A percentile compares a stretch with the other conserved stretches of the same genome.
Evolutionary conservation across 768 basidiomycete genomes (phyloP).

Genomic region (Collybia nuda): DNA sequence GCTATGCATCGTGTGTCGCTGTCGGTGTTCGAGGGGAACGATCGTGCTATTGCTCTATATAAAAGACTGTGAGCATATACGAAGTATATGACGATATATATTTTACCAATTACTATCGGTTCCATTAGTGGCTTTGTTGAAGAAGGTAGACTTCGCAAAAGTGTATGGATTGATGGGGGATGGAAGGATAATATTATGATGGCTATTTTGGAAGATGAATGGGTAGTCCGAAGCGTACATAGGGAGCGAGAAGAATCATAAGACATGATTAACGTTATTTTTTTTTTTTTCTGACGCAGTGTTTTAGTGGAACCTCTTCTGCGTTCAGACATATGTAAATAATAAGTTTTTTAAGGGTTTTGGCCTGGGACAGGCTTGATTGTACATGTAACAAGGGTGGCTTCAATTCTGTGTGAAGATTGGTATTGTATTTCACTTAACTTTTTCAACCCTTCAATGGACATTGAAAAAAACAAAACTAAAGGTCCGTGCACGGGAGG

Average conservation of each 20-base stretch:
- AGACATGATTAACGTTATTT: neutral
- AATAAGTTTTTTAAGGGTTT: too few relatives aligned
- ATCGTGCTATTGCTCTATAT: constrained; percentile 36
- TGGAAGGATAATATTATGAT: constrained; percentile 20
- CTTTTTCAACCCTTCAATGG: too few relatives aligned
- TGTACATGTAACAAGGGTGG: too few relatives aligned
- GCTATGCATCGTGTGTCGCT: constrained; percentile 40
- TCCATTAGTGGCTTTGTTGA: constrained; percentile 18
- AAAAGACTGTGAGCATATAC: constrained; percentile 35
- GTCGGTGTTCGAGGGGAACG: constrained; percentile 35
- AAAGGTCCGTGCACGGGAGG: constrained; percentile 40
- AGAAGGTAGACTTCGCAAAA: constrained; percentile 19
- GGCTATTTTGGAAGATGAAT: constrained; percentile 24
- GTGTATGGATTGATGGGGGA: constrained; percentile 15
- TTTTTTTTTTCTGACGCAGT: too few relatives aligned
- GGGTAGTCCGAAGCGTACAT: constrained; percentile 8
- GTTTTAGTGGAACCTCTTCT: too few relatives aligned
- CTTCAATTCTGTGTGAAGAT: too few relatives aligned
- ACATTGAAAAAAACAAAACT: neutral
- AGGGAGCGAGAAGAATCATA: neutral
- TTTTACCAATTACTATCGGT: neutral
- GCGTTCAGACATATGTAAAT: too few relatives aligned
- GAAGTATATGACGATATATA: neutral
- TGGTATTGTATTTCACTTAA: too few relatives aligned
- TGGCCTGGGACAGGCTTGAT: too few relatives aligned